A percentile compares a stretch with the other conserved stretches of the same genome.
phyloP scores from a whole-genome alignment of 257 asterid genomes.

The Fraxinus americana region DNA sequence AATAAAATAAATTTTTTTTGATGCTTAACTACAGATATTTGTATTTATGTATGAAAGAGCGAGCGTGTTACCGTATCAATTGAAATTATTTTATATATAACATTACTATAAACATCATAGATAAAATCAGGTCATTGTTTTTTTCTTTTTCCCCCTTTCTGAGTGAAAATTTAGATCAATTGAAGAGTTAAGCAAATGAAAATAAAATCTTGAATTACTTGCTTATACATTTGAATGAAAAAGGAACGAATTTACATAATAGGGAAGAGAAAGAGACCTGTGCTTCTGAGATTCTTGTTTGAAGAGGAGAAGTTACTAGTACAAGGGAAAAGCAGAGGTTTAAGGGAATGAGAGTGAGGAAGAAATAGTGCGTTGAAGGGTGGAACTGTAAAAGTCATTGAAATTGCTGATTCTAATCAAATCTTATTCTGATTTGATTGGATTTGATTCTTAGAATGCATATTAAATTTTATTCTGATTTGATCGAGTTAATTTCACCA shows the following conservation, averaged over 20 bases:
- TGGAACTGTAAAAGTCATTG: constrained; percentile 31
- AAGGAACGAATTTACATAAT: neutral
- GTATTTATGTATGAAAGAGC: no score
- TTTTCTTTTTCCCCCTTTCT: neutral
- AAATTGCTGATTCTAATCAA: constrained; percentile 48
- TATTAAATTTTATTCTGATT: no score
- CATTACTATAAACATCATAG: no score
- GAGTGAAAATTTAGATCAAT: neutral
- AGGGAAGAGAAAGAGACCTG: constrained; percentile 23
- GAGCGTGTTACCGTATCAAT: no score
- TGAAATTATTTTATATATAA: no score
- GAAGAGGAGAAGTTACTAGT: neutral
- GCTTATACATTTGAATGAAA: neutral
- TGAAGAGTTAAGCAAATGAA: neutral
- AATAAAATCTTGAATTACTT: neutral
- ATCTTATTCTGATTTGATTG: neutral
- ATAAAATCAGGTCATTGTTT: no score
- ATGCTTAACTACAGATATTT: no score
- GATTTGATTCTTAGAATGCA: neutral
- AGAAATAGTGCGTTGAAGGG: constrained; percentile 18
- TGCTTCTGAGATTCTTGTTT: constrained; percentile 9
- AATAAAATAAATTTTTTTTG: no score
- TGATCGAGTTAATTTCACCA: no score
- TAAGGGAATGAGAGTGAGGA: constrained; percentile 20
- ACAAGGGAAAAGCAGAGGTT: no score